Conservation (phyloP, 768 basidiomycete species). For the Tricholoma sp. region DNA sequence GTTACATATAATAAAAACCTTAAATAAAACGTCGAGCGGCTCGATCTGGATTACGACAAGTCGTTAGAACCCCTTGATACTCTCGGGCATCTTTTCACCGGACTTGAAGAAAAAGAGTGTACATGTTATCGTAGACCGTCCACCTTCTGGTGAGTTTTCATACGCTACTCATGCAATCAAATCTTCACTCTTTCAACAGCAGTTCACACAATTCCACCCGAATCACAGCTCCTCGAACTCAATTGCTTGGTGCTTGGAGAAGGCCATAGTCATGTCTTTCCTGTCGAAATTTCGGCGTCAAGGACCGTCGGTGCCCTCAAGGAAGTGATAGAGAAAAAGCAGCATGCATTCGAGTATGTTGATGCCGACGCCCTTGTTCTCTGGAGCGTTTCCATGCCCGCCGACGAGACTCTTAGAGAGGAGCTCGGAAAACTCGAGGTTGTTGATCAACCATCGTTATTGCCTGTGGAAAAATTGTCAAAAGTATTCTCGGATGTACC, state of each 20-base stretch:
- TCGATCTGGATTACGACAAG: no score
- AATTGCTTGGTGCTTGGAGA: background rate
- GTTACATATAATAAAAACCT: no score
- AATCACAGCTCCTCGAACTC: background rate
- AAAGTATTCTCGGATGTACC: background rate
- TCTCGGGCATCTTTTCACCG: background rate
- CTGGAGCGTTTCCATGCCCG: background rate
- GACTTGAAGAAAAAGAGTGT: background rate
- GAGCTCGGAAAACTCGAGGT: background rate
- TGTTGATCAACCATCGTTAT: background rate
- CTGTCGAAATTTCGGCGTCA: background rate
- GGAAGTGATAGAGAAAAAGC: background rate
- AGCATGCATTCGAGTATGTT: background rate
- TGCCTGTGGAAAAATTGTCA: background rate
- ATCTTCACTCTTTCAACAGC: background rate
- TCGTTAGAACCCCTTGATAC: no score
- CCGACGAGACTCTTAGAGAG: background rate
- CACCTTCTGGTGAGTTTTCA: background rate
- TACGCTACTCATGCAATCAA: background rate
- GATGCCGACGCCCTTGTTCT: background rate
- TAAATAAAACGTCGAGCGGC: no score
- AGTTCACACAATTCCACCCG: background rate
- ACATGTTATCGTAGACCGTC: background rate
- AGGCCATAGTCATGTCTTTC: background rate
- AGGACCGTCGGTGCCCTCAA: background rate